These are phyloP conservation scores for Pythium apleroticum DNA, from an alignment of 352 stramenopile genomes.

Conservation along the genomic window DNA sequence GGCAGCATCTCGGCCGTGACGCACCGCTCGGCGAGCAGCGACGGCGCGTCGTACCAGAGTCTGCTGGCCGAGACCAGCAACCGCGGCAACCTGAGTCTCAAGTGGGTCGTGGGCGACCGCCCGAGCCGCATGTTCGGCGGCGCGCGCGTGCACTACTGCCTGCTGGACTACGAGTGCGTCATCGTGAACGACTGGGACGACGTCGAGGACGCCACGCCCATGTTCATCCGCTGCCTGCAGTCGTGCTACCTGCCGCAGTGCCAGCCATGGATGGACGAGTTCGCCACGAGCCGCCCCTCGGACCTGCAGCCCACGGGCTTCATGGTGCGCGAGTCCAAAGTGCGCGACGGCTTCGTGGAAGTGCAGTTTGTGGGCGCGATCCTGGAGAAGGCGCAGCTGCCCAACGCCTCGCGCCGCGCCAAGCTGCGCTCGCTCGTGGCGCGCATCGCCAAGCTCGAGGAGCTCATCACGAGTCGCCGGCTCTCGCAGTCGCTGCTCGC, in stretches of 20 bases:
- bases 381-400: conserved; percentile 68
- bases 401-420: conserved; percentile 47
- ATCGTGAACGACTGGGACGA: conserved; percentile 79
- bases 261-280: conserved; percentile 62
- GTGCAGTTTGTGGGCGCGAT: conserved; percentile 77
- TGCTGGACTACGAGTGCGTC: conserved; percentile 77
- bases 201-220: conserved; percentile 36
- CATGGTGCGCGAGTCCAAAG: conserved; percentile 66
- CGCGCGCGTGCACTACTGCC: conserved; percentile 59
- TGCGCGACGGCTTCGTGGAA: conserved; percentile 54
- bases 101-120: conserved; percentile 69
- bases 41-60: conserved; percentile 43
- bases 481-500: conserved; percentile 67
- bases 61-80: conserved; percentile 41
- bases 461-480: conserved; percentile 66
- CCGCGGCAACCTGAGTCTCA: conserved; percentile 67
- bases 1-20: conserved; percentile 9
- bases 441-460: conserved; percentile 62
- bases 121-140: conserved; percentile 59
- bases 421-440: conserved; percentile 57
- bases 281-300: conserved; percentile 38
- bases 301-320: conserved; percentile 69
- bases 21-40: conserved; percentile 32
- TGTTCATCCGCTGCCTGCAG: conserved; percentile 73
- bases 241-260: conserved; percentile 63